Conservation (phyloP, 169 alveolate species). For the Plasmodium adleri region DNA sequence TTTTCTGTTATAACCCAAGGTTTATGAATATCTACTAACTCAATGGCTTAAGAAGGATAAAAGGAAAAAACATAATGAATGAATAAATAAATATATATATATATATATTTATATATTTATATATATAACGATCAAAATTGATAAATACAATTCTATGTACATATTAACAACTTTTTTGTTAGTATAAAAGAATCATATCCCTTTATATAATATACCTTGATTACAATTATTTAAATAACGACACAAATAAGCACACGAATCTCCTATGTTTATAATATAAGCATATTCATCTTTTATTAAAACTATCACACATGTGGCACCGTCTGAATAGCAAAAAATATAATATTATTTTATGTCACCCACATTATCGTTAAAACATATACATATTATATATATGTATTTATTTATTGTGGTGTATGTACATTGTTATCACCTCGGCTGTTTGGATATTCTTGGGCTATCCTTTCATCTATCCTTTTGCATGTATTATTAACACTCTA, state of each 20-base stretch:
- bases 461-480: slow-evolving; percentile 49
- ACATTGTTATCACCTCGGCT: slow-evolving; percentile 42
- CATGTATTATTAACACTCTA: slow-evolving; percentile 72
- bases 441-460: slow-evolving; percentile 40
- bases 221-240: slow-evolving; percentile 63
- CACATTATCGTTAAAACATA: not conserved
- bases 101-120: no score
- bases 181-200: not conserved
- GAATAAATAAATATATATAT: slow-evolving; percentile 1
- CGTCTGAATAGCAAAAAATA: slow-evolving; percentile 79
- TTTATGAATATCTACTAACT: slow-evolving; percentile 96
- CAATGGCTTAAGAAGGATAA: slow-evolving; percentile 83
- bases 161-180: slow-evolving; percentile 12
- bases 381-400: not conserved
- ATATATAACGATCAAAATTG: not conserved
- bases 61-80: not conserved
- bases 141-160: slow-evolving; percentile 1
- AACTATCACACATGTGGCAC: slow-evolving; percentile 88
- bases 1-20: slow-evolving; percentile 95
- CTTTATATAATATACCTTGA: slow-evolving; percentile 16
- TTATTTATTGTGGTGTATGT: no score
- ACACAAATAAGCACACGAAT: slow-evolving; percentile 88
- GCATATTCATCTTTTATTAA: slow-evolving; percentile 79
- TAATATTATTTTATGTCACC: slow-evolving; percentile 5
- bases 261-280: slow-evolving; percentile 87